phyloP scores from a whole-genome alignment of 106 monocot genomes.

The Platanthera guangdongensis region DNA sequence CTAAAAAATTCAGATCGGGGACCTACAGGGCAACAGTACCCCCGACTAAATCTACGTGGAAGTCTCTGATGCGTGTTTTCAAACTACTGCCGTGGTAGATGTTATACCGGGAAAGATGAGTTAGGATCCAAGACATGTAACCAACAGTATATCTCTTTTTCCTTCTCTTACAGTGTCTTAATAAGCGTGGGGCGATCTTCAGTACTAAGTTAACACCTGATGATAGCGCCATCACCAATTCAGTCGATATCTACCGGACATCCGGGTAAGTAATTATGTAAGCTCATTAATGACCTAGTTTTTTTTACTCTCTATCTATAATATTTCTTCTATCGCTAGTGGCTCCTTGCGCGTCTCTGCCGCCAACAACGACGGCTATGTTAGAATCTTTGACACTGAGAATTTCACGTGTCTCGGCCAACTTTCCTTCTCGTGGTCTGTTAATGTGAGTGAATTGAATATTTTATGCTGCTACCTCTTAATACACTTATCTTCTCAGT shows the following conservation, averaged over 20 bases:
- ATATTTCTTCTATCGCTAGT: conserved; percentile 20
- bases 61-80: too few relatives aligned
- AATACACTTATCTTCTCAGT: too few relatives aligned
- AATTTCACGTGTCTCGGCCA: conserved; percentile 41
- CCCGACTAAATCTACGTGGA: too few relatives aligned
- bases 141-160: background rate
- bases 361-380: conserved; percentile 69
- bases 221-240: conserved; percentile 84
- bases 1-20: too few relatives aligned
- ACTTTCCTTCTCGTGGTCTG: conserved; percentile 66
- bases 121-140: too few relatives aligned
- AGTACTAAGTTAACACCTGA: conserved; percentile 47
- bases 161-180: conserved; percentile 37
- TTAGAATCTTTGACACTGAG: conserved; percentile 58
- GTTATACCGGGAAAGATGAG: too few relatives aligned
- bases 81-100: too few relatives aligned
- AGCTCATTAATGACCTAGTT: background rate
- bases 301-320: background rate
- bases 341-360: conserved; percentile 48
- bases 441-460: conserved; percentile 52
- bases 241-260: conserved; percentile 51
- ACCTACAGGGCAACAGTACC: too few relatives aligned
- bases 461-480: too few relatives aligned
- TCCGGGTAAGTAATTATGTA: conserved; percentile 32
- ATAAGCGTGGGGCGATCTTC: conserved; percentile 50